Evolutionary conservation across 352 stramenopile species (phyloP).

Genomic region (Phytophthora melonis): DNA sequence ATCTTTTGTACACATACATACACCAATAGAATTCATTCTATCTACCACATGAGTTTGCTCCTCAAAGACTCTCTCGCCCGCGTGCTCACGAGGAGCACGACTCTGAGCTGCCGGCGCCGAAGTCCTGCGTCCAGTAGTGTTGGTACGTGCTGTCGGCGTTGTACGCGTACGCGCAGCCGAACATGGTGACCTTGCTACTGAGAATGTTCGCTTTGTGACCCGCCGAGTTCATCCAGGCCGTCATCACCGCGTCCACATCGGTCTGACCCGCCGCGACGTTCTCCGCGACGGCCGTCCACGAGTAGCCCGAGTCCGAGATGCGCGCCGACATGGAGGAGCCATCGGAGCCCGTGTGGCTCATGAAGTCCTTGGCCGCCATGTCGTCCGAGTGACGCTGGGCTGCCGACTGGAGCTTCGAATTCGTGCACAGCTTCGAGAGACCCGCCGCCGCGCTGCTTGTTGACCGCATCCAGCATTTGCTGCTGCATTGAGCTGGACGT

Average conservation of each 20-base stretch:
- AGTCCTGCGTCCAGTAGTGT: conserved; percentile 76
- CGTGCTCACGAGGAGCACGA: conserved; percentile 30
- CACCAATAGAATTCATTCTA: not conserved
- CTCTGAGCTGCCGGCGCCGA: conserved; percentile 38
- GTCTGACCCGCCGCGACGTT: conserved; percentile 56
- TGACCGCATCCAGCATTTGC: conserved; percentile 54
- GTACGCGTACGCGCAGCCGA: conserved; percentile 56
- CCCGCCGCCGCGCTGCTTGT: conserved; percentile 47
- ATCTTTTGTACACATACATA: not conserved
- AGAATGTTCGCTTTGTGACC: conserved; percentile 44
- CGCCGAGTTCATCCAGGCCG: conserved; percentile 45
- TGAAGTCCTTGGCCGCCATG: conserved; percentile 53
- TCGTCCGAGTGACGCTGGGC: conserved; percentile 44
- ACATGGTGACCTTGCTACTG: conserved; percentile 36
- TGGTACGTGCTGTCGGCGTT: conserved; percentile 48
- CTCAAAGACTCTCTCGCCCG: not conserved
- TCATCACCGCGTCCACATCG: conserved; percentile 44
- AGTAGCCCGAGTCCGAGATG: conserved; percentile 47
- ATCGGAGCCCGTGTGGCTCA: conserved; percentile 54
- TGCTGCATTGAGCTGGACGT: conserved; percentile 26
- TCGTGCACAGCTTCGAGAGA: conserved; percentile 43
- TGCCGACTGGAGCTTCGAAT: conserved; percentile 36
- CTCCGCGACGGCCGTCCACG: conserved; percentile 51
- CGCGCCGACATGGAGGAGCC: conserved; percentile 46
- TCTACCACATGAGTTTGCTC: not conserved